Conservation (phyloP, 78 protist genomes). For the Dictyostelium discoideum region DNA sequence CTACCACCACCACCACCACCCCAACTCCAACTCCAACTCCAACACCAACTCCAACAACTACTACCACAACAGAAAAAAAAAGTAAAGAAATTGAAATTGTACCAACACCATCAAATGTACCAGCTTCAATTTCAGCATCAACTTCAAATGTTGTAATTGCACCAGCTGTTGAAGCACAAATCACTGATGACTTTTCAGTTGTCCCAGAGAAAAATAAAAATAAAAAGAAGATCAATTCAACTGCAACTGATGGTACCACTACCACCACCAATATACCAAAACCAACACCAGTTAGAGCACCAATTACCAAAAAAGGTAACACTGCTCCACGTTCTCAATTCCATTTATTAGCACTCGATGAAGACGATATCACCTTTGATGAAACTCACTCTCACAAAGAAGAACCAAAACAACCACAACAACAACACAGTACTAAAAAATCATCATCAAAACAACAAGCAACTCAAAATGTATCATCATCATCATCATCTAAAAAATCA, state of each 20-base stretch:
- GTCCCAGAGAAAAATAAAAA: constrained; percentile 21
- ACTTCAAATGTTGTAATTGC: background rate
- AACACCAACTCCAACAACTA: background rate
- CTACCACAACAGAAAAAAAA: no score
- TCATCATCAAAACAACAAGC: background rate
- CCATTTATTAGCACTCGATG: background rate
- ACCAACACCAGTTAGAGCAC: background rate
- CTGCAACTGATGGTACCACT: background rate
- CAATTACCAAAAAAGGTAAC: background rate
- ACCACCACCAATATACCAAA: background rate
- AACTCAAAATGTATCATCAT: background rate
- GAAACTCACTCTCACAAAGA: background rate
- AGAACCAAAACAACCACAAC: background rate
- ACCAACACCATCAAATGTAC: background rate
- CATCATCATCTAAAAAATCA: background rate
- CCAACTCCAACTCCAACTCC: background rate
- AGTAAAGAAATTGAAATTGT: background rate
- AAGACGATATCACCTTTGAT: background rate
- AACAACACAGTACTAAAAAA: background rate
- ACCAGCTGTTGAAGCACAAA: background rate
- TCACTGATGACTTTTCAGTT: constrained; percentile 16
- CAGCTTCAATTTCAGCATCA: background rate
- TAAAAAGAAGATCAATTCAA: background rate
- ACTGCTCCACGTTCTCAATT: background rate
- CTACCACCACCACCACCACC: background rate